phyloP scores from a whole-genome alignment of 2,329 filamentous ascomycete genomes.

The Fusarium drepaniforme region DNA sequence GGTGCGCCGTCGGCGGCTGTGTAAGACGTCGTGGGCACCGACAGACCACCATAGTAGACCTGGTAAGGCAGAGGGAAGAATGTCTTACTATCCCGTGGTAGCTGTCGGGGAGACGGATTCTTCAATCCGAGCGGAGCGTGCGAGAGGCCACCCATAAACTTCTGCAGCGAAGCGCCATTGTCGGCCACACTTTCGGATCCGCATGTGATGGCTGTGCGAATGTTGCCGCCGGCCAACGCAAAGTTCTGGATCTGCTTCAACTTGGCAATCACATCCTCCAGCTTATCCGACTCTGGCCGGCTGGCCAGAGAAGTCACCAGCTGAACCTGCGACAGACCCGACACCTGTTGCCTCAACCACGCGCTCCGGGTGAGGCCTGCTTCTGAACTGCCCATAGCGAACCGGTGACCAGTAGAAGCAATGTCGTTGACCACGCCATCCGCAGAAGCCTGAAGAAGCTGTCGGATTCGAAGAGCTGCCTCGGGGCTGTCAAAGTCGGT shows the following conservation, averaged over 20 bases:
- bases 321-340: slow-evolving; percentile 90
- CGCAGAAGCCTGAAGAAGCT: slow-evolving; percentile 87
- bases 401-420: slow-evolving; percentile 89
- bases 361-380: slow-evolving; percentile 80
- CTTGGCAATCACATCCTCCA: slow-evolving; percentile 82
- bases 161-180: slow-evolving; percentile 78
- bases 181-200: slow-evolving; percentile 76
- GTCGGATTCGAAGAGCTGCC: slow-evolving; percentile 84
- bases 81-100: slow-evolving; percentile 72
- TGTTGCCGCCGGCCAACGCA: slow-evolving; percentile 75
- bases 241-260: slow-evolving; percentile 87
- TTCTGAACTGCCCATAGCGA: slow-evolving; percentile 86
- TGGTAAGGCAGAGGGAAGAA: slow-evolving; percentile 98
- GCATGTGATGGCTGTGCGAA: slow-evolving; percentile 89
- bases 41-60: slow-evolving; percentile 91
- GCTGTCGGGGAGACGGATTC: slow-evolving; percentile 45
- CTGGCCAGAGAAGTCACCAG: slow-evolving; percentile 84
- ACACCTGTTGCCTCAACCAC: slow-evolving; percentile 84
- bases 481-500: slow-evolving; percentile 90
- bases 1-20: slow-evolving; percentile 79
- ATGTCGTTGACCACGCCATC: slow-evolving; percentile 94
- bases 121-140: slow-evolving; percentile 55
- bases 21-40: slow-evolving; percentile 87
- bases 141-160: slow-evolving; percentile 69
- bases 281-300: slow-evolving; percentile 74